These are phyloP conservation scores for Hypoxylon sp. DNA, from an alignment of 2,329 filamentous ascomycete genomes.

Conservation along the genomic window DNA sequence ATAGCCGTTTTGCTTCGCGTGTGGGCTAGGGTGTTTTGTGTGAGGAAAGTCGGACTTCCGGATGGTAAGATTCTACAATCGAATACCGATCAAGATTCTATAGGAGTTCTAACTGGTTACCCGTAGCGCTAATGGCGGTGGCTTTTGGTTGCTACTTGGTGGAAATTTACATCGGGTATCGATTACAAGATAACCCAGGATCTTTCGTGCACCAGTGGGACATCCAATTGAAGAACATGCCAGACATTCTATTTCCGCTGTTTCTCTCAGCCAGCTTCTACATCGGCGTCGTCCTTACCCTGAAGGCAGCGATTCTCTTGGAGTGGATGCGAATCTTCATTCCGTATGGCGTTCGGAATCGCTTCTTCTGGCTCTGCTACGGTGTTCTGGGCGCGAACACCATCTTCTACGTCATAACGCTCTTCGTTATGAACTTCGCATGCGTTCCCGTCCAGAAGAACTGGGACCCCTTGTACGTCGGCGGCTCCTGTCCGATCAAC, in stretches of 20 bases:
- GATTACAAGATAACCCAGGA: slow-evolving; percentile 29
- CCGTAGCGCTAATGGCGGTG: slow-evolving; percentile 32
- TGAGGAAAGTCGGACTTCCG: slow-evolving; percentile 37
- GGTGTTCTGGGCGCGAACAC: slow-evolving; percentile 30
- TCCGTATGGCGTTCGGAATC: slow-evolving; percentile 30
- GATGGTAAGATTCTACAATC: slow-evolving; percentile 34
- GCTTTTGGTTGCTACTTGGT: slow-evolving; percentile 35
- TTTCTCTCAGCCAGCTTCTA: slow-evolving; percentile 36
- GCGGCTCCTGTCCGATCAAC: slow-evolving; percentile 32
- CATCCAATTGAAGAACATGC: slow-evolving; percentile 34
- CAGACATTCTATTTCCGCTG: slow-evolving; percentile 30
- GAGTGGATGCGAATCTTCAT: slow-evolving; percentile 36
- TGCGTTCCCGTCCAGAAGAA: slow-evolving; percentile 35
- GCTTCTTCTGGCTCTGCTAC: slow-evolving; percentile 37
- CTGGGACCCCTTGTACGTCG: slow-evolving; percentile 32
- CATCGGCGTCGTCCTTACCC: slow-evolving; percentile 27
- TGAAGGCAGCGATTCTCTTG: slow-evolving; percentile 39
- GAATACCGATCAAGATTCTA: neutral
- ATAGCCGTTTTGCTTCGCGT: slow-evolving; percentile 34
- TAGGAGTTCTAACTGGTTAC: slow-evolving; percentile 20
- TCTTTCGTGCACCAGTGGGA: slow-evolving; percentile 45
- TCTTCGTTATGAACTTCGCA: slow-evolving; percentile 36
- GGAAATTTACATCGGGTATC: slow-evolving; percentile 36
- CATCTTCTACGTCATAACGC: slow-evolving; percentile 34
- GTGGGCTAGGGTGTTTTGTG: slow-evolving; percentile 39